These are phyloP conservation scores for Paraphoma chrysanthemicola DNA, from an alignment of 2,329 filamentous ascomycete species.

Conservation along the genomic window DNA sequence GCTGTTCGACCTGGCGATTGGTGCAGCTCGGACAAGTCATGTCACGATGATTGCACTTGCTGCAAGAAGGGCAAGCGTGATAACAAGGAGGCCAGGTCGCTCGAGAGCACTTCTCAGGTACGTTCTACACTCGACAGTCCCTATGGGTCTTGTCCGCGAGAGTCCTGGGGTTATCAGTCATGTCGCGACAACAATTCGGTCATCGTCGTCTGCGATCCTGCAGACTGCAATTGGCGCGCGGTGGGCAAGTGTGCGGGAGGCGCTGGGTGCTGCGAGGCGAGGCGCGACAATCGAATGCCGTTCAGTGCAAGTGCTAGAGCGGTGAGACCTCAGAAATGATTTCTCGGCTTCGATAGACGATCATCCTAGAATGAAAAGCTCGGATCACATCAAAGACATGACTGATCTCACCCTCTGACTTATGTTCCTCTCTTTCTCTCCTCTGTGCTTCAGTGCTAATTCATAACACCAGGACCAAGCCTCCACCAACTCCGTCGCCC, in stretches of 20 bases:
- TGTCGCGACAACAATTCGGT: conserved; percentile 4
- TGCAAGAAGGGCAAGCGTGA: conserved; percentile 10
- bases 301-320: conserved; percentile 6
- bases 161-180: not conserved
- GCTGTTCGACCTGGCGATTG: conserved; percentile 10
- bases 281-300: conserved; percentile 4
- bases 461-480: not conserved
- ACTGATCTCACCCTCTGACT: not conserved
- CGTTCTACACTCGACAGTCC: not conserved
- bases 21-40: conserved; percentile 9
- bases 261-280: conserved; percentile 1
- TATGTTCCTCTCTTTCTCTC: not conserved
- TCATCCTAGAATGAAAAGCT: not conserved
- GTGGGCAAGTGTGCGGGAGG: conserved; percentile 2
- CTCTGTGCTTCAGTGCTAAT: not conserved
- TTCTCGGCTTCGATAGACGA: not conserved
- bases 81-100: not conserved
- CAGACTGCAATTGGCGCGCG: conserved; percentile 1
- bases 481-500: not conserved
- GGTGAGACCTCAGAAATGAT: not conserved
- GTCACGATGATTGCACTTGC: conserved; percentile 16
- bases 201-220: conserved; percentile 6
- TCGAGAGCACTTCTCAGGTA: not conserved
- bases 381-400: not conserved
- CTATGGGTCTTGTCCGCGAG: not conserved